Evolutionary conservation across 805 yeast species (phyloP).

Genomic region (Teunomyces funiuensis): DNA sequence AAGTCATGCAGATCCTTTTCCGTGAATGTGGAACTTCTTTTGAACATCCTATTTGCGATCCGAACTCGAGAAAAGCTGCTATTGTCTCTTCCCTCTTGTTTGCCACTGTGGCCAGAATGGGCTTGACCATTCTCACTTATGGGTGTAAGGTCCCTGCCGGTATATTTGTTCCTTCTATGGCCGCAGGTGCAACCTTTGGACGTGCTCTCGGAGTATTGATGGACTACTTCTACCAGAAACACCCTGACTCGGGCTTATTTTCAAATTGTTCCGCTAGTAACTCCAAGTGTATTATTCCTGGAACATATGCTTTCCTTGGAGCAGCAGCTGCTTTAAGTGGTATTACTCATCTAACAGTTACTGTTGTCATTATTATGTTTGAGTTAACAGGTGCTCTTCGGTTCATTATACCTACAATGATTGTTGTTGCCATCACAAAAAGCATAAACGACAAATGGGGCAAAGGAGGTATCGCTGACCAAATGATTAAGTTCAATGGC

Average conservation of each 20-base stretch:
- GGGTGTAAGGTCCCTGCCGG: slow-evolving; percentile 98
- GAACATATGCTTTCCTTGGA: slow-evolving; percentile 92
- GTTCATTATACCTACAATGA: slow-evolving; percentile 93
- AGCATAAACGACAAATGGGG: slow-evolving; percentile 77
- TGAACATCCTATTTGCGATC: slow-evolving; percentile 42
- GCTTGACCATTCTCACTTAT: slow-evolving; percentile 78
- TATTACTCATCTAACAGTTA: slow-evolving; percentile 85
- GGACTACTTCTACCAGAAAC: slow-evolving; percentile 38
- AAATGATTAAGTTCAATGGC: slow-evolving; percentile 87
- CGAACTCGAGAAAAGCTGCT: slow-evolving; percentile 24
- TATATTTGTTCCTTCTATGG: slow-evolving; percentile 94
- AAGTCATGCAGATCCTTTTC: slow-evolving; percentile 85
- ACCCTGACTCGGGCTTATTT: slow-evolving; percentile 37
- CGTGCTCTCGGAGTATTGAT: slow-evolving; percentile 78
- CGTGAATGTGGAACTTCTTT: slow-evolving; percentile 67
- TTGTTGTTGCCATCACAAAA: slow-evolving; percentile 87
- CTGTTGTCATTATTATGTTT: slow-evolving; percentile 84
- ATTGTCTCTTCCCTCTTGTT: slow-evolving; percentile 54
- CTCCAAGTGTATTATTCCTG: slow-evolving; percentile 76
- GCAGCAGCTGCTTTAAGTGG: slow-evolving; percentile 96
- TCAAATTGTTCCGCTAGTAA: slow-evolving; percentile 25
- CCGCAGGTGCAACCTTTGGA: slow-evolving; percentile 94
- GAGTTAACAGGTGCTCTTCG: slow-evolving; percentile 92
- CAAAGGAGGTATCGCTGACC: slow-evolving; percentile 88
- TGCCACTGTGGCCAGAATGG: slow-evolving; percentile 73